Evolutionary conservation across 148 eudicot genomes (phyloP).

Genomic region (Heliosperma pusillum): DNA sequence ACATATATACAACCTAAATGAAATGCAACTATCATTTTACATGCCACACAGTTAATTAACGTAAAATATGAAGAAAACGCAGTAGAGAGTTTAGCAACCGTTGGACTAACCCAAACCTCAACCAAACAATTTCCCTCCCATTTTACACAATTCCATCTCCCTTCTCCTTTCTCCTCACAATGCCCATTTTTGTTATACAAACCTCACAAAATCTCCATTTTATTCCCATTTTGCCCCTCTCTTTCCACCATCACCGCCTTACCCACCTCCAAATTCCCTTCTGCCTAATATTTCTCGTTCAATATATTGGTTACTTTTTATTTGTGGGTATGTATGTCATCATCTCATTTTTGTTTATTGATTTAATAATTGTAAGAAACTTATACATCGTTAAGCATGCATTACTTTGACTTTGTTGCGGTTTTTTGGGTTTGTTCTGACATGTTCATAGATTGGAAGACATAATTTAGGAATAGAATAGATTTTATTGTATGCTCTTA

Average conservation of each 20-base stretch:
- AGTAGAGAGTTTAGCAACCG: neutral
- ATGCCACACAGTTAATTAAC: too few relatives aligned
- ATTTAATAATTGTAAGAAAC: neutral
- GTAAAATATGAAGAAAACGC: neutral
- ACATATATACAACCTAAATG: too few relatives aligned
- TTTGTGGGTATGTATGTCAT: too few relatives aligned
- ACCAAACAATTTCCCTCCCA: slow-evolving; percentile 8
- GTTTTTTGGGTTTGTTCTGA: neutral
- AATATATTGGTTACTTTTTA: neutral
- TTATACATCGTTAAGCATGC: neutral
- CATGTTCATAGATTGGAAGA: neutral
- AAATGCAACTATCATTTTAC: too few relatives aligned
- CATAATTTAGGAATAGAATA: slow-evolving; percentile 2
- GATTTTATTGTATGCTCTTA: neutral
- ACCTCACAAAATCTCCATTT: neutral
- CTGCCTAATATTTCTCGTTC: neutral
- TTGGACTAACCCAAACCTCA: neutral
- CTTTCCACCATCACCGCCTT: neutral
- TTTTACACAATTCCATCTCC: neutral
- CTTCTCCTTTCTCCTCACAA: neutral
- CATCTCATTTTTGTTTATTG: neutral
- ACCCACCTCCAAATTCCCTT: neutral
- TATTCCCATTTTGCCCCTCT: neutral
- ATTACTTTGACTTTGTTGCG: neutral
- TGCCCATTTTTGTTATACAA: slow-evolving; percentile 12